phyloP scores from a whole-genome alignment of 208 protist genomes.

The Blechomonas ayalai region DNA sequence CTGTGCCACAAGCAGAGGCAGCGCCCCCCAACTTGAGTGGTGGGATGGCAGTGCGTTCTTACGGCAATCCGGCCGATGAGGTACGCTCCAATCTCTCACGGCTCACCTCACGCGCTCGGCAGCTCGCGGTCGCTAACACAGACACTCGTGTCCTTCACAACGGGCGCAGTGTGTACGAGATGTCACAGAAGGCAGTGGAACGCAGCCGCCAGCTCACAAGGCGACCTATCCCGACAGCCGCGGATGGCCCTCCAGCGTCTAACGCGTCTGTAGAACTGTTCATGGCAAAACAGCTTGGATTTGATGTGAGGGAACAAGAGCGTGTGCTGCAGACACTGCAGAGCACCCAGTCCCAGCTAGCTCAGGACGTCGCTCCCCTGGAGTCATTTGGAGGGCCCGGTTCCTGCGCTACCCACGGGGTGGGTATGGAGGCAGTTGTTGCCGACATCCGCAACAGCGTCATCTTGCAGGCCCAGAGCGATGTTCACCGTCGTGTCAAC shows the following conservation, averaged over 20 bases:
- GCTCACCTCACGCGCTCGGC: constrained; percentile 61
- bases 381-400: constrained; percentile 10
- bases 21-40: background rate
- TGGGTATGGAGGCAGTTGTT: constrained; percentile 44
- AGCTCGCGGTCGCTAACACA: constrained; percentile 34
- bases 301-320: constrained; percentile 75
- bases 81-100: constrained; percentile 55
- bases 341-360: constrained; percentile 33
- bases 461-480: constrained; percentile 43
- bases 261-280: constrained; percentile 78
- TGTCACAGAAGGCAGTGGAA: constrained; percentile 36
- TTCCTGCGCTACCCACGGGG: constrained; percentile 11
- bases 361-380: constrained; percentile 15
- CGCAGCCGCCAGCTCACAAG: constrained; percentile 19
- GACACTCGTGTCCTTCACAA: constrained; percentile 49
- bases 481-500: constrained; percentile 54
- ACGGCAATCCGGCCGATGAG: constrained; percentile 34
- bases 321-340: constrained; percentile 72
- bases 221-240: constrained; percentile 19
- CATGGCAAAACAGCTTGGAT: constrained; percentile 70
- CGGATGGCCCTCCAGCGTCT: constrained; percentile 10
- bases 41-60: background rate
- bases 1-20: background rate
- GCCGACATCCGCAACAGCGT: constrained; percentile 39
- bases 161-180: constrained; percentile 56